Evolutionary conservation across 805 yeast genomes (phyloP), one percentile per base, ranked within the genome.

Genomic region (Wickerhamomyces mucosus): DNA sequence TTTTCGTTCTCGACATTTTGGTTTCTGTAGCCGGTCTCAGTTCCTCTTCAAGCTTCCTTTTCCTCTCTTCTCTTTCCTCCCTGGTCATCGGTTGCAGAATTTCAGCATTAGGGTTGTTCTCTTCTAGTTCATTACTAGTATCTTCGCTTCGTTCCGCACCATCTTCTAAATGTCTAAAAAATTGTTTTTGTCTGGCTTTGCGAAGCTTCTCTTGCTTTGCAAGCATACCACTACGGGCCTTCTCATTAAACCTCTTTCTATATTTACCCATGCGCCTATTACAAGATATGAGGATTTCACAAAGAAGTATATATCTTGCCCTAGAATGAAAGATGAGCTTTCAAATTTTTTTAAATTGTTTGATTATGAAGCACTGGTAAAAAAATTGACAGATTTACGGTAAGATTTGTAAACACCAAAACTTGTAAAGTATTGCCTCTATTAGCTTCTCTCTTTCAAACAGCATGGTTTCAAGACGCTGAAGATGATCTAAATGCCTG

Each of bases 141-240:
- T 29, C 36, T 22, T 40, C 38, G 17, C 42, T 49, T 15, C 38
- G 52, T 12, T 50, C 58, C 2, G 48, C 47, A 5, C 55, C 63
- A 26, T 67, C 68, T 5, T 65, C 70, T 9, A 58, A 43, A 27
- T 68, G 69, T 24, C 79, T 58, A 18, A 59, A 48, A 50, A 78
- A 77, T 43, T 79, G 84, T 48, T 78, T 79, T 45, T 80, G 80
- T 32, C 94, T 63, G 16, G 73, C 80, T 31, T 59, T 57, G 41
- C 74, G 77, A 45, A 84, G 60, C 29, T 76, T 76, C 19, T 78
- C 74, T 52, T 78, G 82, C 63, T 78, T 83, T 18, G 85, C 76
- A 46, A 84, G 76, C 68, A 80, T 79, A 14, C 95, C 94, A 3
- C 84, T 51, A 21, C 94, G 74, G 34, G 92, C 95, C 59, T 80